phyloP scores from a whole-genome alignment of 2,329 filamentous ascomycete genomes.

The Lachnellula hyalina region DNA sequence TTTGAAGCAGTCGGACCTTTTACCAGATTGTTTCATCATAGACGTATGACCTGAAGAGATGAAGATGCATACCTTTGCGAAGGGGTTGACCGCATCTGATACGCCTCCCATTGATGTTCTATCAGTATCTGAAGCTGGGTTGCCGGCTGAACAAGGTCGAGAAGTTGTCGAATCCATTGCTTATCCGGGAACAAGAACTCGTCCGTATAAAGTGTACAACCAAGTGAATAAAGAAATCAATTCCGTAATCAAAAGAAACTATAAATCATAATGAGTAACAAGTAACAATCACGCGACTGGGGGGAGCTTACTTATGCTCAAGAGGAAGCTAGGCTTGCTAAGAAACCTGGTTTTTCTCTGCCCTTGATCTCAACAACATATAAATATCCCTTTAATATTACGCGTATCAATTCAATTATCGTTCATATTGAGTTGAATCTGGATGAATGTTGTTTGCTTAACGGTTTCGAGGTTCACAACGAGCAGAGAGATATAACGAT shows the following conservation, averaged over 20 bases:
- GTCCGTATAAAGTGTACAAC: not conserved
- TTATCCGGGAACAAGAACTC: not conserved
- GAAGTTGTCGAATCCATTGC: slow-evolving; percentile 4
- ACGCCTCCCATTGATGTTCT: not conserved
- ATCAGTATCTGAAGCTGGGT: not conserved
- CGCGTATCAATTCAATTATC: not conserved
- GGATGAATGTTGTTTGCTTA: not conserved
- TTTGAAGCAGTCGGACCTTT: slow-evolving; percentile 55
- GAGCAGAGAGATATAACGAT: not conserved
- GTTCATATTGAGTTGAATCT: not conserved
- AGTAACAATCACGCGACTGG: too few relatives aligned
- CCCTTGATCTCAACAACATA: not conserved
- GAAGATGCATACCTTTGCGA: not conserved
- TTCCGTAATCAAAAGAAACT: too few relatives aligned
- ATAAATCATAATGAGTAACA: too few relatives aligned
- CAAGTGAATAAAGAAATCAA: too few relatives aligned
- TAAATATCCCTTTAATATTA: not conserved
- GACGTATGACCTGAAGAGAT: slow-evolving; percentile 14
- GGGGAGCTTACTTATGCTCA: not conserved
- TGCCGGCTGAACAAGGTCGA: not conserved
- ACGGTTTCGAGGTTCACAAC: not conserved
- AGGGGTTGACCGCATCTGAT: not conserved
- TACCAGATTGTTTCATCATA: slow-evolving; percentile 55
- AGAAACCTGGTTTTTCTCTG: not conserved
- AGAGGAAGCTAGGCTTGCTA: not conserved